phyloP scores from a whole-genome alignment of 2,329 filamentous ascomycete species.

The Daldinia sp. region DNA sequence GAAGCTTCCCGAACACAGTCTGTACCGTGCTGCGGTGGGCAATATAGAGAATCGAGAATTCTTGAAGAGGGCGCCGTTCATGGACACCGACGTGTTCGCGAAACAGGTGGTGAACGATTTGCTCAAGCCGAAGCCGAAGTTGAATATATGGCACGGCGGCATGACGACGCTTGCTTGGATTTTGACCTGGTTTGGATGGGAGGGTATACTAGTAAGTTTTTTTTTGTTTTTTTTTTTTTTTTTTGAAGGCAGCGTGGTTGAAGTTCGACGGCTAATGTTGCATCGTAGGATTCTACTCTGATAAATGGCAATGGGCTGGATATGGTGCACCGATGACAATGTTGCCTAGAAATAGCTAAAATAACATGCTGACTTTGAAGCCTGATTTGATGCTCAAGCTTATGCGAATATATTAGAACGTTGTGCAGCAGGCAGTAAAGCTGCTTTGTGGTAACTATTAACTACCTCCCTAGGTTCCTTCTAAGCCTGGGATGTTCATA shows the following conservation, averaged over 20 bases:
- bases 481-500: too few species aligned
- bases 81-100: conserved; percentile 44
- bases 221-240: too few species aligned
- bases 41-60: conserved; percentile 43
- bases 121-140: conserved; percentile 36
- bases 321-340: conserved; percentile 20
- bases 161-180: conserved; percentile 42
- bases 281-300: conserved; percentile 35
- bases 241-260: neutral
- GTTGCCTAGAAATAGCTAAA: too few species aligned
- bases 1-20: conserved; percentile 42
- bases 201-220: conserved; percentile 45
- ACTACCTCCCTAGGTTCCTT: too few species aligned
- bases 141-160: conserved; percentile 45
- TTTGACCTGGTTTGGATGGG: conserved; percentile 45
- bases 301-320: conserved; percentile 37
- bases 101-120: conserved; percentile 42
- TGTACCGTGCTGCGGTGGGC: conserved; percentile 41
- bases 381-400: too few species aligned
- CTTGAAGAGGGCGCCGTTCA: conserved; percentile 38
- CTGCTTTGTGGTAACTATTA: too few species aligned
- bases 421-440: too few species aligned
- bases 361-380: too few species aligned
- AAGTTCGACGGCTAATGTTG: conserved; percentile 11
- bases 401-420: too few species aligned